Evolutionary conservation across 345 rosid genomes (phyloP).

Genomic region (Linum usitatissimum): DNA sequence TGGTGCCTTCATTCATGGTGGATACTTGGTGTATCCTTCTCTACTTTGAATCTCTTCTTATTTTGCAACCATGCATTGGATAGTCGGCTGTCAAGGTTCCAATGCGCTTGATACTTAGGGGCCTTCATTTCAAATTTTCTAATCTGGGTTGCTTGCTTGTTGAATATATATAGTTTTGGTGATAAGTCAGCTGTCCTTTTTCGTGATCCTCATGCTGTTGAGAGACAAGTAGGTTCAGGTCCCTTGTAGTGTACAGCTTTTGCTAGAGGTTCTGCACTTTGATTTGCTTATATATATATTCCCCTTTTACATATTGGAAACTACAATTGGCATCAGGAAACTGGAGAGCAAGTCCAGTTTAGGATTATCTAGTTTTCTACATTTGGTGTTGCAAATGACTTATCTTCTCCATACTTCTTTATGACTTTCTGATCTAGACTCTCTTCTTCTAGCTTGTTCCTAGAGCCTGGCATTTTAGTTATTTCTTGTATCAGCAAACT

Average conservation of each 20-base stretch:
- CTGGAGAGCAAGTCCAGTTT: too few species aligned
- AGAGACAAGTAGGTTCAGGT: too few species aligned
- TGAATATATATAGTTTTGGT: too few species aligned
- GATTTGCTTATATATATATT: background rate
- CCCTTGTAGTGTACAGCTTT: too few species aligned
- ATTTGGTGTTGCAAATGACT: background rate
- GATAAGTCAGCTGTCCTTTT: too few species aligned
- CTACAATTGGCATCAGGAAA: background rate
- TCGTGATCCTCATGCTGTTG: too few species aligned
- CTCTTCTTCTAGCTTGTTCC: background rate
- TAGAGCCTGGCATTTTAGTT: background rate
- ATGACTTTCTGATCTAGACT: background rate
- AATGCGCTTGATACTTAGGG: conserved; percentile 8
- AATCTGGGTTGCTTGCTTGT: too few species aligned
- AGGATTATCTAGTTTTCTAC: background rate
- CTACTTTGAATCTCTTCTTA: background rate
- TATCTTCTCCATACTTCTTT: background rate
- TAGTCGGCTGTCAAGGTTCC: background rate
- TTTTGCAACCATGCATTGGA: background rate
- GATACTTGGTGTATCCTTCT: conserved; percentile 92
- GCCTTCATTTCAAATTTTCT: too few species aligned
- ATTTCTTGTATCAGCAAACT: background rate
- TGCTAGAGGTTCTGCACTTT: too few species aligned
- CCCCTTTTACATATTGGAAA: background rate
- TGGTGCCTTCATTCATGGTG: conserved; percentile 84